phyloP scores from a whole-genome alignment of 2,329 filamentous ascomycete species.

The Rhynchosporium graminicola region DNA sequence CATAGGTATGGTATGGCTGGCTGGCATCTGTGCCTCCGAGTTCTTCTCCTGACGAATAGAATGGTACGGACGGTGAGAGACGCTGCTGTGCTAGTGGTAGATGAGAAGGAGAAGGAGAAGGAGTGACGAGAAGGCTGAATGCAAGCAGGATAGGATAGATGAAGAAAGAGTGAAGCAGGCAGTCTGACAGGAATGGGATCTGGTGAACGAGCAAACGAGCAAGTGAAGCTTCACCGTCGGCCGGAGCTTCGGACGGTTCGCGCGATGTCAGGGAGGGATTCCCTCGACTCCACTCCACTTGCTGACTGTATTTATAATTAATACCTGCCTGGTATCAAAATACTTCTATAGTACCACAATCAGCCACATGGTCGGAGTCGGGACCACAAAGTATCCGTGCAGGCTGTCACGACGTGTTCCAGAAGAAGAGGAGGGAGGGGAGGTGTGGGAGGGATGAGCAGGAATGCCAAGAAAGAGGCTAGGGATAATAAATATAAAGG shows the following conservation, averaged over 20 bases:
- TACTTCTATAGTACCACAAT: not conserved
- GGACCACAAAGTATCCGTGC: not conserved
- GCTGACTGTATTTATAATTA: not conserved
- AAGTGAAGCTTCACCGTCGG: not conserved
- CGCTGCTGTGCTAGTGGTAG: slow-evolving; percentile 7
- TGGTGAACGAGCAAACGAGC: not conserved
- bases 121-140: not conserved
- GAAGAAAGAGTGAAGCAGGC: not conserved
- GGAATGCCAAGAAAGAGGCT: not conserved
- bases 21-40: slow-evolving; percentile 9
- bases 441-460: not conserved
- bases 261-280: not conserved
- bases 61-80: not conserved
- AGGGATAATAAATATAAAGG: not conserved
- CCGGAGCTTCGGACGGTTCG: slow-evolving; percentile 10
- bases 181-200: not conserved
- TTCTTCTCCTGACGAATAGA: slow-evolving; percentile 1
- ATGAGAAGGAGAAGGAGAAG: not conserved
- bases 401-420: not conserved
- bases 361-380: slow-evolving; percentile 4
- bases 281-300: not conserved
- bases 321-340: too few relatives aligned
- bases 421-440: not conserved
- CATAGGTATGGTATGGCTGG: not conserved
- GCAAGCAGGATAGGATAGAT: not conserved